Percentiles rank a stretch among this genome's conserved stretches.
Evolutionary conservation across 331 rosid genomes (phyloP).

Genomic region (Malus hybrid): DNA sequence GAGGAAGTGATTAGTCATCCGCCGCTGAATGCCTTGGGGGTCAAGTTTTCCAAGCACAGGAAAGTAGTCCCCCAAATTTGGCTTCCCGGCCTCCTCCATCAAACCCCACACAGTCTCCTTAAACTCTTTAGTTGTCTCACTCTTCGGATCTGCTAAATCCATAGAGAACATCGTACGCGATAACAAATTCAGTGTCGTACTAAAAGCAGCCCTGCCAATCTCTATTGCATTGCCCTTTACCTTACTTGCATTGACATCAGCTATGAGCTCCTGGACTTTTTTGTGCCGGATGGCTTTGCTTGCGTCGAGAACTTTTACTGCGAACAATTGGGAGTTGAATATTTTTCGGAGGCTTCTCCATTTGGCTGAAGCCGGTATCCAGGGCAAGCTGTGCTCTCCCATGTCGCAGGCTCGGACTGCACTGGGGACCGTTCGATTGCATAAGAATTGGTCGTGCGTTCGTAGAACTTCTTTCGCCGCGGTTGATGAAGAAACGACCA

Average conservation of each 20-base stretch:
- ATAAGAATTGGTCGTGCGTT: conserved; percentile 30
- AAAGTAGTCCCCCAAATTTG: conserved; percentile 16
- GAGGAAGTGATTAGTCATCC: neutral
- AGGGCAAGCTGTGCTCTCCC: neutral
- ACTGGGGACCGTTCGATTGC: neutral
- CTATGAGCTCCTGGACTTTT: conserved; percentile 34
- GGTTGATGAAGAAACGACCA: conserved; percentile 35
- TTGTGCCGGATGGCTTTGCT: conserved; percentile 4
- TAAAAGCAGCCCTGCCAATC: conserved; percentile 23
- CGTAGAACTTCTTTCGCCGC: conserved; percentile 33
- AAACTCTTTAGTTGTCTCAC: conserved; percentile 21
- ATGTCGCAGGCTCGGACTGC: neutral
- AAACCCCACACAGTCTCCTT: conserved; percentile 21
- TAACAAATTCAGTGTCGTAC: conserved; percentile 14
- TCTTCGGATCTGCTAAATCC: conserved; percentile 19
- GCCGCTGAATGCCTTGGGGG: conserved; percentile 10
- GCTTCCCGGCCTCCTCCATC: conserved; percentile 25
- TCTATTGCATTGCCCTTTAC: conserved; percentile 19
- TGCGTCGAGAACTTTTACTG: conserved; percentile 27
- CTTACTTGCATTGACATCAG: conserved; percentile 1
- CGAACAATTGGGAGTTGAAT: neutral
- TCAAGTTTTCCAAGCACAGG: conserved; percentile 13
- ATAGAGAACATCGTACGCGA: conserved; percentile 22
- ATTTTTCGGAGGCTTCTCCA: conserved; percentile 6
- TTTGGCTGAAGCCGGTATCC: neutral